These are phyloP conservation scores for Rickenella mellea DNA, from an alignment of 768 basidiomycete species.

Conservation along the genomic window DNA sequence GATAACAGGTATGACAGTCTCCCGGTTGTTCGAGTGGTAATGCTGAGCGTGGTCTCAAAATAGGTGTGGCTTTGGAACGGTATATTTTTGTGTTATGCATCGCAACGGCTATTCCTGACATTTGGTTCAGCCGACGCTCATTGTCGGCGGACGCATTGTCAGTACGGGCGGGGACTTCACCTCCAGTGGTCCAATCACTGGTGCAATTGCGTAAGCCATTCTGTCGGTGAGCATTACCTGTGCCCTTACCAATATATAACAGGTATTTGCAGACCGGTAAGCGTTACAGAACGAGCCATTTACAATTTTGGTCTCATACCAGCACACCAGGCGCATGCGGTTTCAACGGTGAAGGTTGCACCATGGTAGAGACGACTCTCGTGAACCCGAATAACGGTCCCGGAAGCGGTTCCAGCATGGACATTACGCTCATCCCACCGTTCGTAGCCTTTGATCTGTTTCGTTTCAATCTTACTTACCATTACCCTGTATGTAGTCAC, in stretches of 20 bases:
- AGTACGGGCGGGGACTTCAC: conserved; percentile 21
- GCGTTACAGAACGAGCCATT: not conserved
- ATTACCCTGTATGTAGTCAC: conserved; percentile 17
- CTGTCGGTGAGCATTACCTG: not conserved
- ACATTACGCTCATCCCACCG: conserved; percentile 32
- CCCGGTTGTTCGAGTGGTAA: not conserved
- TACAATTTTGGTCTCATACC: not conserved
- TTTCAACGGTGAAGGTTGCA: conserved; percentile 30
- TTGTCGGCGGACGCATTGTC: conserved; percentile 15
- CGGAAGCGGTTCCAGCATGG: conserved; percentile 24
- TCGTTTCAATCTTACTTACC: conserved; percentile 8
- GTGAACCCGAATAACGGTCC: conserved; percentile 18
- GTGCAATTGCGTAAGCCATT: conserved; percentile 20
- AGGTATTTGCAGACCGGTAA: conserved; percentile 23
- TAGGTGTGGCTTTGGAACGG: conserved; percentile 8
- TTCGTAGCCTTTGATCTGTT: conserved; percentile 14
- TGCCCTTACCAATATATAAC: not conserved
- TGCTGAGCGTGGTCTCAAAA: not conserved
- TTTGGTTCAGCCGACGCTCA: conserved; percentile 15
- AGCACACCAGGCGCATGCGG: conserved; percentile 21
- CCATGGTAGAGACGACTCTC: conserved; percentile 27
- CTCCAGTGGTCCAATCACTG: conserved; percentile 16
- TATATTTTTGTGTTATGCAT: not conserved
- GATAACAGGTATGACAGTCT: conserved; percentile 18
- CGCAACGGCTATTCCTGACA: not conserved